These are phyloP conservation scores for Amanita rimosa DNA, from an alignment of 768 basidiomycete genomes.

Conservation along the genomic window DNA sequence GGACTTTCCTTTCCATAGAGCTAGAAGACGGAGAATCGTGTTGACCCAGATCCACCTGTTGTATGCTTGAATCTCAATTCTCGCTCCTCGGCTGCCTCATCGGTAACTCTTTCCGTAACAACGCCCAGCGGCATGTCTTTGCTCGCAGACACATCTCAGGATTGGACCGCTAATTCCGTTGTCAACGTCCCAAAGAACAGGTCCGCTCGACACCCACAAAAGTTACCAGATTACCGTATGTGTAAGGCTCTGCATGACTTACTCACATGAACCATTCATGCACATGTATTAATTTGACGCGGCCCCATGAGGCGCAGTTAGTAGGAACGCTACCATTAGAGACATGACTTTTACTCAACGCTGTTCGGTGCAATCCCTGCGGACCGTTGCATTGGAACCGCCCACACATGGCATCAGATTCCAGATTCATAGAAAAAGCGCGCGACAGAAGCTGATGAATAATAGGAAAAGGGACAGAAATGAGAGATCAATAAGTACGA, in stretches of 20 bases:
- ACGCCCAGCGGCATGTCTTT: background rate
- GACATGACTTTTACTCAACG: slow-evolving; percentile 6
- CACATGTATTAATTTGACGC: background rate
- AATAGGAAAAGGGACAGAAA: background rate
- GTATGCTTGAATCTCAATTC: background rate
- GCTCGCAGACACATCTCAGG: background rate
- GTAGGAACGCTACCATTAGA: slow-evolving; percentile 4
- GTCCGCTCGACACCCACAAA: background rate
- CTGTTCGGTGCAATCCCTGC: background rate
- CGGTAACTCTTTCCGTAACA: slow-evolving; percentile 1
- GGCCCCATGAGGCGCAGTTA: slow-evolving; percentile 4
- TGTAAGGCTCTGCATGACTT: background rate
- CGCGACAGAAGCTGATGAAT: background rate
- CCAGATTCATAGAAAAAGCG: background rate
- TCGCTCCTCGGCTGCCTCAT: background rate
- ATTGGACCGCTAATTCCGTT: background rate
- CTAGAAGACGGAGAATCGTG: slow-evolving; percentile 1
- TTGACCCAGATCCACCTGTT: slow-evolving; percentile 1
- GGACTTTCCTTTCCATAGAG: slow-evolving; percentile 4
- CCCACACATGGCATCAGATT: background rate
- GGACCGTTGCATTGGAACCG: slow-evolving; percentile 1
- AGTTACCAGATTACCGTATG: background rate
- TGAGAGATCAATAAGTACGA: slow-evolving; percentile 4
- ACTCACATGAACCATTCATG: background rate
- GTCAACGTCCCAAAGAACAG: background rate